Percentiles rank a stretch among this genome's conserved stretches.
Conservation (phyloP, 2,329 filamentous ascomycete genomes). For the Claviceps capensis region DNA sequence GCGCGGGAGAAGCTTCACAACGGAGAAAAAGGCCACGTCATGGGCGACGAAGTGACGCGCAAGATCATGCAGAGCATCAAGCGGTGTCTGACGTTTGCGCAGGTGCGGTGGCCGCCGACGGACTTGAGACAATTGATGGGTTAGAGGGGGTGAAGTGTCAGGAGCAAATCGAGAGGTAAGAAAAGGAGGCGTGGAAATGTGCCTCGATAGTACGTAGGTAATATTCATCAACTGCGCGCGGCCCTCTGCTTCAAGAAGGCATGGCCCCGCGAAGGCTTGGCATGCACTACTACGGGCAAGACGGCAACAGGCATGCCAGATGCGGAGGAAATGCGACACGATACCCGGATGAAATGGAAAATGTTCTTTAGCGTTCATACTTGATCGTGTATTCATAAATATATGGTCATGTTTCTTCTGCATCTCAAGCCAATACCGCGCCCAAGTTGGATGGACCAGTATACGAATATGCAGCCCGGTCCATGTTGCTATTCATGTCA, state of each 20-base stretch:
- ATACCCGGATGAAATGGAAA: neutral
- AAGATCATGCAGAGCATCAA: conserved; percentile 98
- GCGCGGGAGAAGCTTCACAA: conserved; percentile 91
- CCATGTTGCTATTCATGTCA: conserved; percentile 3
- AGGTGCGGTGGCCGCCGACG: conserved; percentile 89
- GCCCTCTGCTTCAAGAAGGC: no score
- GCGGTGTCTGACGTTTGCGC: conserved; percentile 87
- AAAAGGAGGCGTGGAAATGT: no score
- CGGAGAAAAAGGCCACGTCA: conserved; percentile 79
- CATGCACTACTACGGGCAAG: neutral
- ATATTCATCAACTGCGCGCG: no score
- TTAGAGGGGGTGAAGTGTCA: conserved; percentile 7
- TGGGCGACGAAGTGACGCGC: conserved; percentile 89
- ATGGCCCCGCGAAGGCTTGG: neutral
- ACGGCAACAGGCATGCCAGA: neutral
- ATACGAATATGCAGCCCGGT: neutral
- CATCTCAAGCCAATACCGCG: neutral
- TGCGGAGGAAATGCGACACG: neutral
- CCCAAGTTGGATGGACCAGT: neutral
- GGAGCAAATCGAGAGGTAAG: no score
- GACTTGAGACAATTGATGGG: conserved; percentile 94
- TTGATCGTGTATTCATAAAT: neutral
- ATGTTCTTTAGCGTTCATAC: neutral
- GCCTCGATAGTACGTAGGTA: no score
- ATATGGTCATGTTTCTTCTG: neutral